Conservation (phyloP, 305 asterid species). For the Withania somnifera region DNA sequence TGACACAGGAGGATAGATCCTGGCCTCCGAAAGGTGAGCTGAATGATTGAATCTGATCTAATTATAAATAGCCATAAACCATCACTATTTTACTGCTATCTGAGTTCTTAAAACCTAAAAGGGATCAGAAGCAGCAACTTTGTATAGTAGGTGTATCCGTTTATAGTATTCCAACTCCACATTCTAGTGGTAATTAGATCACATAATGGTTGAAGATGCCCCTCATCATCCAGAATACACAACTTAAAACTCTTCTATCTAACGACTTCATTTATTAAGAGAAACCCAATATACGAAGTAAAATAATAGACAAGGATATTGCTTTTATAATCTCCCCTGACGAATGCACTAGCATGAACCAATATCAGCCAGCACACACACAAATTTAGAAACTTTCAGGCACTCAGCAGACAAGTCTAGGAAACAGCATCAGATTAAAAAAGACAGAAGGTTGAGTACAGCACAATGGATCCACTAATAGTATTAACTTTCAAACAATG, state of each 20-base stretch:
- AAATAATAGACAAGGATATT: not conserved
- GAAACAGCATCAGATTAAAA: not conserved
- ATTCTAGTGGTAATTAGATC: not conserved
- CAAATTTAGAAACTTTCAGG: not conserved
- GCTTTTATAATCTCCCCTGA: not conserved
- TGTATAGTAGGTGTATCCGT: not conserved
- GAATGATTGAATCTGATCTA: not conserved
- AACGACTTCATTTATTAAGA: not conserved
- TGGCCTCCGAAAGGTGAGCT: not conserved
- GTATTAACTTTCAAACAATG: not conserved
- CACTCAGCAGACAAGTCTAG: not conserved
- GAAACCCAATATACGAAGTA: not conserved
- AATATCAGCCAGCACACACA: not conserved
- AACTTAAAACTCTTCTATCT: not conserved
- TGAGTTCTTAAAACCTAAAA: not conserved
- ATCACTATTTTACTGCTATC: not conserved
- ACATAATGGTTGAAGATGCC: not conserved
- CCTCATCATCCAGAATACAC: not conserved
- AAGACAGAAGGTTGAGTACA: not conserved
- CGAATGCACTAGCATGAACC: not conserved
- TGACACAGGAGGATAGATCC: not conserved
- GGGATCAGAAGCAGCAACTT: not conserved
- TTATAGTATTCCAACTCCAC: not conserved
- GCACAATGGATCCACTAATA: not conserved
- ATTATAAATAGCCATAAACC: not conserved